Conservation (phyloP, 1,284 basidiomycete genomes). For the Cutaneotrichosporon dermatis region DNA sequence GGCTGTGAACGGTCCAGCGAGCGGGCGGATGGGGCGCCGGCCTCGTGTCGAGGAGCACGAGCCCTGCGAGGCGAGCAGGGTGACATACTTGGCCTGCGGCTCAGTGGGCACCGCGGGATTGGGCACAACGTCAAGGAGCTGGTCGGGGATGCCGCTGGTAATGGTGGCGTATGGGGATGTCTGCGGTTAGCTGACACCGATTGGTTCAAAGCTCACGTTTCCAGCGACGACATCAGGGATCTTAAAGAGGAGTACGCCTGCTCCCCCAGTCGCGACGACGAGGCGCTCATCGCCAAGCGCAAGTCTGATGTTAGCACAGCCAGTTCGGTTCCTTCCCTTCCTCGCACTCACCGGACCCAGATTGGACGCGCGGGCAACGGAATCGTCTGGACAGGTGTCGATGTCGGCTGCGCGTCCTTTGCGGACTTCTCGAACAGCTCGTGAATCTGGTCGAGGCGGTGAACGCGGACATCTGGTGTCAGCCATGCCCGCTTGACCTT, state of each 20-base stretch:
- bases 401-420: constrained; percentile 29
- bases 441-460: constrained; percentile 36
- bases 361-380: constrained; percentile 37
- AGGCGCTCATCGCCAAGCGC: constrained; percentile 41
- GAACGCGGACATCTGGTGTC: constrained; percentile 37
- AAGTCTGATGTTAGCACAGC: constrained; percentile 23
- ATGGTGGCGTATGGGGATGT: constrained; percentile 36
- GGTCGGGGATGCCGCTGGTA: constrained; percentile 34
- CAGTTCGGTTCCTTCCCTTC: background rate
- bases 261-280: constrained; percentile 32
- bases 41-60: constrained; percentile 43
- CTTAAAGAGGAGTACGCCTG: constrained; percentile 32
- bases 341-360: constrained; percentile 38
- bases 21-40: constrained; percentile 20
- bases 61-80: constrained; percentile 40
- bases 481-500: background rate
- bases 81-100: constrained; percentile 42
- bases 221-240: constrained; percentile 36
- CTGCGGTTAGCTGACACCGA: constrained; percentile 12
- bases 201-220: constrained; percentile 19
- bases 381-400: constrained; percentile 27
- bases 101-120: constrained; percentile 46
- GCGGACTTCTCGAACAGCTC: constrained; percentile 27
- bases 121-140: constrained; percentile 46
- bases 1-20: constrained; percentile 38